A percentile compares a stretch with the other conserved stretches of the same genome.
Evolutionary conservation across 805 yeast genomes (phyloP).

Genomic region (Yarrowia sp.): DNA sequence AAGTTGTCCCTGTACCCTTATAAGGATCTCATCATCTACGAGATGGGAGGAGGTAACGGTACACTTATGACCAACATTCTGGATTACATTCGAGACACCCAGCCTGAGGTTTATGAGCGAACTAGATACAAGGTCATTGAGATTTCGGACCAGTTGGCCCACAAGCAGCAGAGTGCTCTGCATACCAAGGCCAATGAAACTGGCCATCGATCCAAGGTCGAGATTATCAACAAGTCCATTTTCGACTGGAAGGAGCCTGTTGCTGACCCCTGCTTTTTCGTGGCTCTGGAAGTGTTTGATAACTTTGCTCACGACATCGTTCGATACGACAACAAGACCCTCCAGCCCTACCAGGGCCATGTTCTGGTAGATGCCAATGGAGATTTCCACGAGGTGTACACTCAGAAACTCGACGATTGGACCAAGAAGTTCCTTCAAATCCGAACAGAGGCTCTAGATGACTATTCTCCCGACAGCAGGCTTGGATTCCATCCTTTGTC

Average conservation of each 20-base stretch:
- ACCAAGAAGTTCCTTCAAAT: constrained; percentile 58
- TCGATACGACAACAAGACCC: constrained; percentile 71
- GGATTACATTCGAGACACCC: constrained; percentile 63
- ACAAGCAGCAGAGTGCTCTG: constrained; percentile 56
- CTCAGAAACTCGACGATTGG: constrained; percentile 66
- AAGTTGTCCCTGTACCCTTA: constrained; percentile 72
- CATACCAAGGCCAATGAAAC: constrained; percentile 49
- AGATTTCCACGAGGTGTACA: constrained; percentile 75
- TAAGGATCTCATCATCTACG: constrained; percentile 76
- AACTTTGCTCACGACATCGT: constrained; percentile 83
- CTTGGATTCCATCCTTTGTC: constrained; percentile 67
- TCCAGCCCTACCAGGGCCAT: constrained; percentile 76
- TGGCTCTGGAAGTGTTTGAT: constrained; percentile 84
- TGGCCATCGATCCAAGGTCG: constrained; percentile 64
- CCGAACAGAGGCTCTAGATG: constrained; percentile 52
- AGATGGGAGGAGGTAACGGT: constrained; percentile 91
- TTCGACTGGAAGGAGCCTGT: constrained; percentile 71
- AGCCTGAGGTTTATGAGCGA: constrained; percentile 75
- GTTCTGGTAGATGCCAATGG: constrained; percentile 75
- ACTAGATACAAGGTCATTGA: constrained; percentile 77
- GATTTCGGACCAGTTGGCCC: constrained; percentile 67
- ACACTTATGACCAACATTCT: constrained; percentile 79
- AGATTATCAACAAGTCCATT: constrained; percentile 74
- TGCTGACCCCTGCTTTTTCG: constrained; percentile 72
- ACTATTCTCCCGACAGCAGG: constrained; percentile 46